phyloP scores from a whole-genome alignment of 192 early-diverging fungal species.

The Podila horticola region DNA sequence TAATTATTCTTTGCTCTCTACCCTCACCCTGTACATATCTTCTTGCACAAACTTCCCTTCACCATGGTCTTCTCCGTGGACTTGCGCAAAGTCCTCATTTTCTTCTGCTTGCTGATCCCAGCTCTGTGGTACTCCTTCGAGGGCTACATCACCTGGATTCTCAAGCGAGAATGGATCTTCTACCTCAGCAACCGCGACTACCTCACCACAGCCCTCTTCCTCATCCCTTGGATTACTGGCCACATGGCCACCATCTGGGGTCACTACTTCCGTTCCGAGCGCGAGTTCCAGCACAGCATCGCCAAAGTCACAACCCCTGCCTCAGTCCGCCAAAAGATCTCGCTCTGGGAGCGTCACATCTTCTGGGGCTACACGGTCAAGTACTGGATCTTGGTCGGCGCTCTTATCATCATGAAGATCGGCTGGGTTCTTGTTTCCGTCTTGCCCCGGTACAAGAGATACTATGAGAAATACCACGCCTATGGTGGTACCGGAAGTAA shows the following conservation, averaged over 20 bases:
- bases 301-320: slow-evolving; percentile 28
- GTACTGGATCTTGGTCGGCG: slow-evolving; percentile 35
- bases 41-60: neutral
- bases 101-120: slow-evolving; percentile 20
- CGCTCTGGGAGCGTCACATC: slow-evolving; percentile 47
- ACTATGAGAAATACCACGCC: neutral
- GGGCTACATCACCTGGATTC: slow-evolving; percentile 35
- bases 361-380: slow-evolving; percentile 44
- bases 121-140: slow-evolving; percentile 1
- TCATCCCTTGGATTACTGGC: slow-evolving; percentile 23
- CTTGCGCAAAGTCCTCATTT: slow-evolving; percentile 5
- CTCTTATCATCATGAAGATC: slow-evolving; percentile 14
- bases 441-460: neutral
- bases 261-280: slow-evolving; percentile 38
- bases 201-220: slow-evolving; percentile 5
- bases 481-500: slow-evolving; percentile 24
- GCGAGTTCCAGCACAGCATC: slow-evolving; percentile 44
- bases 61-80: slow-evolving; percentile 14
- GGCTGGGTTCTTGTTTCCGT: slow-evolving; percentile 7
- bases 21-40: no score
- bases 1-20: no score
- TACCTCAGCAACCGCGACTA: slow-evolving; percentile 32
- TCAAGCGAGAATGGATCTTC: slow-evolving; percentile 33
- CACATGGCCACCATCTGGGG: slow-evolving; percentile 49
- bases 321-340: slow-evolving; percentile 26